phyloP scores from a whole-genome alignment of 768 basidiomycete genomes.

The Leucocoprinus sp. region DNA sequence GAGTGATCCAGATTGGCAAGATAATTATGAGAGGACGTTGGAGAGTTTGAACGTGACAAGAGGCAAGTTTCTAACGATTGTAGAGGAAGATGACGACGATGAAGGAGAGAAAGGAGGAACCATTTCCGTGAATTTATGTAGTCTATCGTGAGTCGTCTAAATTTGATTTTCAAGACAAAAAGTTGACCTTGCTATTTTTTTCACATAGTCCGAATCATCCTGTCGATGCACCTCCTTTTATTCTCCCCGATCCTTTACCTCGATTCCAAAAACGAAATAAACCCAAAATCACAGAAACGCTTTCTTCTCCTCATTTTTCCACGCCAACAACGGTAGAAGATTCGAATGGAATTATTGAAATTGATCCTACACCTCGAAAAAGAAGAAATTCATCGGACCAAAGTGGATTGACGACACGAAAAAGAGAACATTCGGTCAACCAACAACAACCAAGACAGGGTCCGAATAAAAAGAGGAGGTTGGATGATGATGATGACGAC shows the following conservation, averaged over 20 bases:
- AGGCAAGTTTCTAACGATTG: slow-evolving; percentile 84
- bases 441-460: slow-evolving; percentile 44
- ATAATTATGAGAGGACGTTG: slow-evolving; percentile 75
- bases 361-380: slow-evolving; percentile 47
- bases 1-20: slow-evolving; percentile 90
- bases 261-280: slow-evolving; percentile 39
- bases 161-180: not conserved
- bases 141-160: slow-evolving; percentile 57
- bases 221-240: slow-evolving; percentile 39
- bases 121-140: slow-evolving; percentile 60
- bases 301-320: slow-evolving; percentile 34
- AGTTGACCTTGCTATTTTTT: not conserved
- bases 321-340: slow-evolving; percentile 32
- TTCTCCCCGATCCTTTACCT: slow-evolving; percentile 62
- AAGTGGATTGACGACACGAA: slow-evolving; percentile 13
- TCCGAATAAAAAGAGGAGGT: slow-evolving; percentile 53
- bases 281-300: slow-evolving; percentile 24
- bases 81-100: too few species aligned
- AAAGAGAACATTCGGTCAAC: slow-evolving; percentile 15
- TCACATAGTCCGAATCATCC: slow-evolving; percentile 46
- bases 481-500: slow-evolving; percentile 64
- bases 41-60: slow-evolving; percentile 71
- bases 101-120: slow-evolving; percentile 75
- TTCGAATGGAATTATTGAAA: slow-evolving; percentile 44
- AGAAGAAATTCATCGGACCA: not conserved